A percentile compares a stretch with the other conserved stretches of the same genome.
Conservation (phyloP, 1,284 basidiomycete species). For the Moesziomyces sp. region DNA sequence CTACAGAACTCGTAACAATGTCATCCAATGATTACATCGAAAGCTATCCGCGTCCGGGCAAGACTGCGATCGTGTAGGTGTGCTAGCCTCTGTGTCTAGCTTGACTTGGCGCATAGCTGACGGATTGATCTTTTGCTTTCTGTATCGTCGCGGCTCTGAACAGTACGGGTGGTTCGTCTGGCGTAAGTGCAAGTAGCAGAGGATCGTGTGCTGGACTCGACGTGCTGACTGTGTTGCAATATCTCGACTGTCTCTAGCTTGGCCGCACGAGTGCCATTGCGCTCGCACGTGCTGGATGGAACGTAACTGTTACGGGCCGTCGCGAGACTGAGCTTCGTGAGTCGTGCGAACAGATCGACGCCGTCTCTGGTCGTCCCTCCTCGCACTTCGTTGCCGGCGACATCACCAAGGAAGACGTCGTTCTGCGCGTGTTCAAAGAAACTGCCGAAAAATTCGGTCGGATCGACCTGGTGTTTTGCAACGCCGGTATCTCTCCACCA, state of each 20-base stretch:
- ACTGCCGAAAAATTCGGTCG: slow-evolving; percentile 43
- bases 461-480: slow-evolving; percentile 55
- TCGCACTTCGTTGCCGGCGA: slow-evolving; percentile 38
- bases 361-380: slow-evolving; percentile 20
- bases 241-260: slow-evolving; percentile 15
- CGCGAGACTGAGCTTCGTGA: slow-evolving; percentile 38
- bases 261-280: slow-evolving; percentile 49
- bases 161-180: slow-evolving; percentile 48
- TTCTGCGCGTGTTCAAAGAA: slow-evolving; percentile 36
- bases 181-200: slow-evolving; percentile 17
- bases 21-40: slow-evolving; percentile 32
- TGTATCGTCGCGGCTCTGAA: not conserved
- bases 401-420: slow-evolving; percentile 51
- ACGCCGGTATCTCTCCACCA: slow-evolving; percentile 55
- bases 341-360: slow-evolving; percentile 24
- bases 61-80: slow-evolving; percentile 58
- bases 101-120: too few relatives aligned
- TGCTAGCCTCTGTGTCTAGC: too few relatives aligned
- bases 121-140: not conserved
- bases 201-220: not conserved
- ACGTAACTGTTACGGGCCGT: slow-evolving; percentile 51
- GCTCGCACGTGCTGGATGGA: slow-evolving; percentile 55
- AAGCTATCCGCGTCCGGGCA: slow-evolving; percentile 42
- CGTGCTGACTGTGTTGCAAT: slow-evolving; percentile 2
- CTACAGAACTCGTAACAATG: slow-evolving; percentile 7